These are phyloP conservation scores for Salix caprea DNA, from an alignment of 345 rosid species.

Conservation along the genomic window DNA sequence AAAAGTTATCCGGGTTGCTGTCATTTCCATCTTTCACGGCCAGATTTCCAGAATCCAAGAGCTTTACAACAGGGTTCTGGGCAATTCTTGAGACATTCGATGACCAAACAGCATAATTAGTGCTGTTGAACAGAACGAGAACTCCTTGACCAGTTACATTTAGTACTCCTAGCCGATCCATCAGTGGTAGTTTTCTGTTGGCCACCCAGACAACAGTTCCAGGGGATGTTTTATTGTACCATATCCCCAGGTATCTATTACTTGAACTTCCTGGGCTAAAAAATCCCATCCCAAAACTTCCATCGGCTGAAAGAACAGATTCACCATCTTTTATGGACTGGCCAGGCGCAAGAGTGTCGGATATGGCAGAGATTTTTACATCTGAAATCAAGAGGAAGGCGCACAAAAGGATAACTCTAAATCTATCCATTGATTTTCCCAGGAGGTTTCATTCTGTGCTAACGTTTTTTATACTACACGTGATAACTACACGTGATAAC, in stretches of 20 bases:
- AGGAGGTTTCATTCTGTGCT: not conserved
- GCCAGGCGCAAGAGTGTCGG: not conserved
- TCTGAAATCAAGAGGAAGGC: not conserved
- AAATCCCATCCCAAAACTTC: not conserved
- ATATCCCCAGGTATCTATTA: not conserved
- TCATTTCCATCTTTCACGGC: not conserved
- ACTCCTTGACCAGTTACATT: slow-evolving; percentile 6
- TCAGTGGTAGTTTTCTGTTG: not conserved
- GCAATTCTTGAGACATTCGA: not conserved
- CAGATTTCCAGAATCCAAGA: slow-evolving; percentile 1
- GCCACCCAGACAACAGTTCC: not conserved
- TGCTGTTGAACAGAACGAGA: not conserved
- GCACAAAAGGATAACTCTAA: not conserved
- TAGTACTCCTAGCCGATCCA: not conserved
- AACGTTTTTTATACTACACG: not conserved
- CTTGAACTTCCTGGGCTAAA: slow-evolving; percentile 4
- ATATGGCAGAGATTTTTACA: not conserved
- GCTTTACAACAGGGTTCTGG: slow-evolving; percentile 6
- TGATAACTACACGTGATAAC: not conserved
- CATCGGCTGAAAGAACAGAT: not conserved
- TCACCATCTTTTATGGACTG: slow-evolving; percentile 6
- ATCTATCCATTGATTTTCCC: not conserved
- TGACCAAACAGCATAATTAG: not conserved
- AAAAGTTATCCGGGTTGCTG: not conserved
- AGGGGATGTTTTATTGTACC: not conserved